Base-by-base conservation (phyloP, 495 filamentous ascomycete genomes). In the Aspergillus mulundensis region DNA sequence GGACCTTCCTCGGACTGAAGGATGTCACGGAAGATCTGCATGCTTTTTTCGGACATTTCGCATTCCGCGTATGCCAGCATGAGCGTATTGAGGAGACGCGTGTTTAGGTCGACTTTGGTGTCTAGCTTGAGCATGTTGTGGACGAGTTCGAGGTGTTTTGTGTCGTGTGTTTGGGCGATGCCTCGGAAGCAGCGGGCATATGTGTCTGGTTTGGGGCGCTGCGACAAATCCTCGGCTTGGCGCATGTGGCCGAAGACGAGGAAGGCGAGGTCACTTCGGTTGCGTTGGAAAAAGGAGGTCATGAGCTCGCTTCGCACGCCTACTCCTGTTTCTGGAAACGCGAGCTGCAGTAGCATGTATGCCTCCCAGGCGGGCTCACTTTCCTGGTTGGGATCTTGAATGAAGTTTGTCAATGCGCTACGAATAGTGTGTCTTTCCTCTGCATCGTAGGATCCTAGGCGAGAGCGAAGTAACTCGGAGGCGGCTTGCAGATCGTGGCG, bases 41-140 rank as follows among this genome's bases (percentile, higher is more conserved):
- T 75, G 14, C 87, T 87, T 36, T 81, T 79, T 50, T 78, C 68
- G 0, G 85, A 74, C 47, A 83, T 74, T 1, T 79, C 87, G 65
- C 84, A 88, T 1, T 80, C 78, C 2, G 80, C 79, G 63, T 95
- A 93, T 0, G 87, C 94, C 23, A 92, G 75, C 87, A 98, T 96
- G 23, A 98, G 74, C 0, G 85, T 81, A 61, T 96, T 96, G 48
- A 84, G 77, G 0, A 97, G 67, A 46, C 73, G 74, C 1, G 93
- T 97, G 65, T 84, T 86, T 15, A 87, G 76, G 54, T 94, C 86
- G 34, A 97, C 77, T 41, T 82, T 77, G 8, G 84, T 74, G 70
- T 97, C 94, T 58, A 97, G 84, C 70, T 95, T 96, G 44, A 96
- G 77, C 82, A 95, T 91, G 62, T 96, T 96, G 66, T 95, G 88